Evolutionary conservation across 305 asterid species (phyloP), one percentile per base, ranked within the genome.

Genomic region (Nicotiana rustica): DNA sequence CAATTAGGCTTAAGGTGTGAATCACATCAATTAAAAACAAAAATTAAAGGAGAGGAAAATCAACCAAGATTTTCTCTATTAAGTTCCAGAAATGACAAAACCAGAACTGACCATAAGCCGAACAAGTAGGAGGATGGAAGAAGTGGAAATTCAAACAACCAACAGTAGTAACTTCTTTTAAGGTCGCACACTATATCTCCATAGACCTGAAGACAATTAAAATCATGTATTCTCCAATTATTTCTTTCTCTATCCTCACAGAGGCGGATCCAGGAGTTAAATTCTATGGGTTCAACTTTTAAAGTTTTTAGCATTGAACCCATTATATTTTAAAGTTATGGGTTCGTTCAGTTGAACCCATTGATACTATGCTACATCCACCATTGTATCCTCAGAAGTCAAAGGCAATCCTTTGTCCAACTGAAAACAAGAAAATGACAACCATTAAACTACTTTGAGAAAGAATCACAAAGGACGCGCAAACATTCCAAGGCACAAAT

Each of bases 51-150:
- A 31, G 21, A 33, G 25, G 73, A 14, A 2, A 66, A 21, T 10
- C 21, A 4, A 56, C 61, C 15, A 56, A 56, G 61, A 56, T 5
- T 56, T 56, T 15, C 61, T 18, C 19, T 56, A 6, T 17, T n/a
- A 6, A 59, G 65, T 59, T 59, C 65, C 65, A 59, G 25, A 59
- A 59, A 59, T 59, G 65, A 59, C 65, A 59, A 57, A 55, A 57
- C 21, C 5, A 15, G 1, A n/a, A 59, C n/a, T n/a, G 36, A 33
- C 36, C 36, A 33, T 33, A n/a, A n/a, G 65, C 65, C n/a, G 25
- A 59, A 57, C 62, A 57, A 59, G 25, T 59, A 59, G 25, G 25
- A 59, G 29, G 21, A 17, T n/a, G 65, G 65, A 17, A 59, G 18
- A 6, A 25, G 25, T 59, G 10, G 65, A 59, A n/a, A 17, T 17